phyloP scores from a whole-genome alignment of 495 filamentous ascomycete genomes.

The Paragyromitra xinjiangensis region DNA sequence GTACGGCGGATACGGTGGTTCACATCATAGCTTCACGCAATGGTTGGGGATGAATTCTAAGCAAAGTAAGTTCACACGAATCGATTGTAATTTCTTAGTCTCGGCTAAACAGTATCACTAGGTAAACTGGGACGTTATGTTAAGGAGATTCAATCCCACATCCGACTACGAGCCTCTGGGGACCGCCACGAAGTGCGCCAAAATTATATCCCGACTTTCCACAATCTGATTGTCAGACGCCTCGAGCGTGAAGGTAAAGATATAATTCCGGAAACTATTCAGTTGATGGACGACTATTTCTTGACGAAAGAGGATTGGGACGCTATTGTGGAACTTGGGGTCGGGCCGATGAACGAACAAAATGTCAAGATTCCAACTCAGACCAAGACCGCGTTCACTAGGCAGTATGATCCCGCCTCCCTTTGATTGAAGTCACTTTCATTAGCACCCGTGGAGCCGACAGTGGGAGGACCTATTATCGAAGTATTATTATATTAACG shows the following conservation, averaged over 20 bases:
- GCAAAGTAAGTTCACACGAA: constrained; percentile 64
- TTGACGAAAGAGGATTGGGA: constrained; percentile 97
- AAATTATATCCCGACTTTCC: constrained; percentile 91
- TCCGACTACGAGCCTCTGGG: constrained; percentile 90
- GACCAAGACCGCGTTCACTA: constrained; percentile 88
- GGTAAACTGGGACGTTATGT: constrained; percentile 83
- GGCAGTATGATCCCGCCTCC: constrained; percentile 63
- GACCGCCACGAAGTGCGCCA: constrained; percentile 94
- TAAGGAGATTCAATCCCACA: constrained; percentile 96
- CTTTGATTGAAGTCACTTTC: background rate
- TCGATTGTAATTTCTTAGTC: background rate
- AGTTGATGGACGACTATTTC: constrained; percentile 96
- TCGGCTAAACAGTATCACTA: constrained; percentile 46
- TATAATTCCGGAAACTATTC: constrained; percentile 74
- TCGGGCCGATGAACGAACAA: constrained; percentile 81
- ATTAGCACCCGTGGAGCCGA: background rate
- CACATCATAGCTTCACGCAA: constrained; percentile 69
- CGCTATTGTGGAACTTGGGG: constrained; percentile 85
- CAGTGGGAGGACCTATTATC: background rate
- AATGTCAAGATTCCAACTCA: constrained; percentile 80
- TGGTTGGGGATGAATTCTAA: constrained; percentile 98
- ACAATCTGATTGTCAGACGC: constrained; percentile 77
- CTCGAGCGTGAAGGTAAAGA: constrained; percentile 79
- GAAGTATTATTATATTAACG: constrained; percentile 55
- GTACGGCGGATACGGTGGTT: constrained; percentile 65